phyloP scores from a whole-genome alignment of 306 rosid species.

The Quillaja saponaria region DNA sequence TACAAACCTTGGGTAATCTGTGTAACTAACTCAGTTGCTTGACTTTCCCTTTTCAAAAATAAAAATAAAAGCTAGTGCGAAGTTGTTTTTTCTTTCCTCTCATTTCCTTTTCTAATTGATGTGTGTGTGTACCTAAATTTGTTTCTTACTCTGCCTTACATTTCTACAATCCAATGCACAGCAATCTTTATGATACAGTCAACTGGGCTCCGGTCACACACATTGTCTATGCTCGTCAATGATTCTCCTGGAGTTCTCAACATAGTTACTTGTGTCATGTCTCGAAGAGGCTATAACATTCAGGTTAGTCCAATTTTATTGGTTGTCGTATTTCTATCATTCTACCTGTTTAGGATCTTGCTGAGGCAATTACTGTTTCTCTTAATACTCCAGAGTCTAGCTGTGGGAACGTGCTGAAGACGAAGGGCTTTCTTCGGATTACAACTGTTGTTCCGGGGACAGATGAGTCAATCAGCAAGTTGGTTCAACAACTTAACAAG shows the following conservation, averaged over 20 bases:
- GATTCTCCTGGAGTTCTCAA: conserved; percentile 63
- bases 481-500: conserved; percentile 63
- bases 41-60: no score
- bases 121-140: no score
- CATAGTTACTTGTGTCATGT: conserved; percentile 56
- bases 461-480: conserved; percentile 50
- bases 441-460: conserved; percentile 69
- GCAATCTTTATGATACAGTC: no score
- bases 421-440: conserved; percentile 61
- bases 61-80: no score
- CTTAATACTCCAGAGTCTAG: conserved; percentile 44
- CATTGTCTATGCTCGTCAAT: conserved; percentile 59
- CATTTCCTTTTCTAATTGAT: no score
- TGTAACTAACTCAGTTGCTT: no score
- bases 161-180: no score
- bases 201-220: conserved; percentile 53
- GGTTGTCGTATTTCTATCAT: neutral
- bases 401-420: conserved; percentile 66
- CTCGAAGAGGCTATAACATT: conserved; percentile 68
- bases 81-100: no score
- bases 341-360: conserved; percentile 1
- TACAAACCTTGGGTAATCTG: no score
- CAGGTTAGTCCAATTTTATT: conserved; percentile 46
- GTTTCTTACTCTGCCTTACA: no score
- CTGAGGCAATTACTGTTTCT: neutral